These are phyloP conservation scores for Calonectria pseudoreteaudii DNA, from an alignment of 2,329 filamentous ascomycete species.

Conservation along the genomic window DNA sequence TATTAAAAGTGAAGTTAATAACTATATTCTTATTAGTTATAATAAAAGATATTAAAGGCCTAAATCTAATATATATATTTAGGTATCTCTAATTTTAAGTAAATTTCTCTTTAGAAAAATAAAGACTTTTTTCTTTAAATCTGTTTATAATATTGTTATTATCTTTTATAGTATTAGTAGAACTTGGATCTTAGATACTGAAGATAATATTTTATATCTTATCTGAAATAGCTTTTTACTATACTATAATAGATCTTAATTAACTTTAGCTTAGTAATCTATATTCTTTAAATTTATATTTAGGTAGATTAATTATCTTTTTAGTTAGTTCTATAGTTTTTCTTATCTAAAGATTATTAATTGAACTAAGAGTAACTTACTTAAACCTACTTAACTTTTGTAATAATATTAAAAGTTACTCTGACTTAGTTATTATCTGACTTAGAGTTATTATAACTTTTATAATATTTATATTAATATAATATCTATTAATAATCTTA, in stretches of 20 bases:
- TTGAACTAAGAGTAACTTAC: too few species aligned
- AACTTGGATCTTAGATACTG: not conserved
- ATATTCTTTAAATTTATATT: not conserved
- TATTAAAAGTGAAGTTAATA: not conserved
- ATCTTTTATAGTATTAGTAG: not conserved
- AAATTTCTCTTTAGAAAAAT: not conserved
- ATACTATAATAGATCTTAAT: not conserved
- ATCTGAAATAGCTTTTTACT: not conserved
- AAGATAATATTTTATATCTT: not conserved
- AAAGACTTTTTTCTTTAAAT: not conserved
- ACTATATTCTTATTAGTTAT: not conserved
- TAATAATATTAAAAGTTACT: not conserved
- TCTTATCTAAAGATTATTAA: not conserved
- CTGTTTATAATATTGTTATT: not conserved
- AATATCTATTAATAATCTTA: too few species aligned
- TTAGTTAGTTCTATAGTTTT: not conserved
- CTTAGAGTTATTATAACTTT: not conserved
- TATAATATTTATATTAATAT: not conserved
- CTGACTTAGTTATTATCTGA: not conserved
- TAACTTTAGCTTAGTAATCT: not conserved
- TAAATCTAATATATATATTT: not conserved
- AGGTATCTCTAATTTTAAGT: not conserved
- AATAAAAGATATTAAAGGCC: not conserved
- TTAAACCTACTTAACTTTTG: not conserved
- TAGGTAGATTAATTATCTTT: not conserved